A percentile compares a stretch with the other conserved stretches of the same genome.
Evolutionary conservation across 345 rosid genomes (phyloP).

Genomic region (Syzygium grande): DNA sequence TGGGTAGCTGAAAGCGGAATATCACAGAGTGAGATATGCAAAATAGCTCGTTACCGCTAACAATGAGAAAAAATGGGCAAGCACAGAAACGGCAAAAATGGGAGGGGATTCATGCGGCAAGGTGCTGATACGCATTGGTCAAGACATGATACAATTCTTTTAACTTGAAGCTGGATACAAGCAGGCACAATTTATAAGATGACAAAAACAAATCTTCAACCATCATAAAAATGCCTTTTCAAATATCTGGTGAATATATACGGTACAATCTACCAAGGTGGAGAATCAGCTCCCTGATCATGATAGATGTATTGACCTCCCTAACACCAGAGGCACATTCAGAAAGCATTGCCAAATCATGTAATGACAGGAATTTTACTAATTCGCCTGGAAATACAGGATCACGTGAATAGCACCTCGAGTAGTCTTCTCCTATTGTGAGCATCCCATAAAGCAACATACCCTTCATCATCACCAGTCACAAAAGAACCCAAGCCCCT

Average conservation of each 20-base stretch:
- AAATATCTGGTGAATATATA: neutral
- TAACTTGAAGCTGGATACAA: neutral
- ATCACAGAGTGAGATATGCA: neutral
- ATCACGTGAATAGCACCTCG: constrained; percentile 38
- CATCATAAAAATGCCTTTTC: neutral
- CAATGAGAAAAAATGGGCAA: neutral
- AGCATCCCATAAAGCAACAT: constrained; percentile 59
- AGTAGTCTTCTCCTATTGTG: constrained; percentile 51
- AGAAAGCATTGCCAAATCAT: neutral
- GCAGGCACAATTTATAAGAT: neutral
- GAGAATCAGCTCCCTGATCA: neutral
- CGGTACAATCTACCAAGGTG: neutral
- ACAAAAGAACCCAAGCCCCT: constrained; percentile 53
- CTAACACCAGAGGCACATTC: neutral
- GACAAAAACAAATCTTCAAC: neutral
- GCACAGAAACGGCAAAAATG: neutral
- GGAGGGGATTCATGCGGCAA: neutral
- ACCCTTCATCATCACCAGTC: constrained; percentile 78
- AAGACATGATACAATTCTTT: neutral
- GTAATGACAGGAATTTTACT: neutral
- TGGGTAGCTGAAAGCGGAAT: constrained; percentile 47
- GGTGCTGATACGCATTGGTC: neutral
- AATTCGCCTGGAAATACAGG: neutral
- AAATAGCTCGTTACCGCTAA: neutral
- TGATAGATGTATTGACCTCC: neutral